Evolutionary conservation across 768 basidiomycete species (phyloP).

Genomic region (Leccinum variicolor): DNA sequence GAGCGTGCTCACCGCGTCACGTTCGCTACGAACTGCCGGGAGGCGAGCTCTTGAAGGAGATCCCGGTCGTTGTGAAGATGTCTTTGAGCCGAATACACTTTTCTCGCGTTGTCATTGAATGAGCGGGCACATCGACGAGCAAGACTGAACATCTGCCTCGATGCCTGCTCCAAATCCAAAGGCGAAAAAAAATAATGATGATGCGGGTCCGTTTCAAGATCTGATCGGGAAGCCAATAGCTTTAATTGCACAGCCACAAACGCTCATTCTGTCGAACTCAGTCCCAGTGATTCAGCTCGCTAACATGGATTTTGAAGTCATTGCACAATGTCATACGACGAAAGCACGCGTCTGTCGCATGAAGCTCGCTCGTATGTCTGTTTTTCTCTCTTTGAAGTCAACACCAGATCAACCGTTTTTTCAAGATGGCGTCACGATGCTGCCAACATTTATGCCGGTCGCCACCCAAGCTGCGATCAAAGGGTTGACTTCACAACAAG

Average conservation of each 20-base stretch:
- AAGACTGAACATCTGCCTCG: constrained; percentile 20
- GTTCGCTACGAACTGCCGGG: constrained; percentile 34
- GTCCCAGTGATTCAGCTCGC: neutral
- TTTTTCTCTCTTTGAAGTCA: constrained; percentile 2
- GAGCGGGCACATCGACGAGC: constrained; percentile 16
- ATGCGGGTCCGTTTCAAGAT: neutral
- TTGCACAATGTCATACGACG: constrained; percentile 80
- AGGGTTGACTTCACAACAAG: constrained; percentile 82
- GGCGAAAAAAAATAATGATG: neutral
- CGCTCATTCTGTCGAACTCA: neutral
- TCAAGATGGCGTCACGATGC: constrained; percentile 73
- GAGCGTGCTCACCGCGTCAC: constrained; percentile 32
- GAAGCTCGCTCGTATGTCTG: constrained; percentile 67
- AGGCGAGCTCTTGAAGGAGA: constrained; percentile 32
- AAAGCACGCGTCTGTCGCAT: constrained; percentile 82
- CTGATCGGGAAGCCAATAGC: constrained; percentile 2
- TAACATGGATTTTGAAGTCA: constrained; percentile 75
- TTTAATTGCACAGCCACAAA: constrained; percentile 13
- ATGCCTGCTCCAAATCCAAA: neutral
- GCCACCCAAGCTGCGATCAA: constrained; percentile 93
- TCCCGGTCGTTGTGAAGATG: constrained; percentile 18
- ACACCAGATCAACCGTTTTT: neutral
- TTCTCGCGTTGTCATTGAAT: neutral
- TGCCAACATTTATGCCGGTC: constrained; percentile 93
- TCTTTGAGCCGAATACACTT: neutral